phyloP scores from a whole-genome alignment of 805 yeast genomes.

The Wickerhamomyces canadensis region DNA sequence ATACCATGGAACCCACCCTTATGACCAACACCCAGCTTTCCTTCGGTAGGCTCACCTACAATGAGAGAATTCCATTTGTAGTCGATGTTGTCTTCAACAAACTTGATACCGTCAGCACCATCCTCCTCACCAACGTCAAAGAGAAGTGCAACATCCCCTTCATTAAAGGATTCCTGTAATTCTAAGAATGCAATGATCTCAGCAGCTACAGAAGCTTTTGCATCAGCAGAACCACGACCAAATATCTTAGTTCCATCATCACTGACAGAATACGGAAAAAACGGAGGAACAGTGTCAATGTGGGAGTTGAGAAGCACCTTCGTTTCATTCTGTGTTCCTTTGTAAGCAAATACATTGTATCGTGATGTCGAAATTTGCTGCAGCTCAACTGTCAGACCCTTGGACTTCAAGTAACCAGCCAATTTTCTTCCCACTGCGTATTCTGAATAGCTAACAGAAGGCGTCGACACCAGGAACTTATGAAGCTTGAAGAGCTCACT shows the following conservation, averaged over 20 bases:
- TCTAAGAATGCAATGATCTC: constrained; percentile 50
- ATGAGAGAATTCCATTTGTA: constrained; percentile 50
- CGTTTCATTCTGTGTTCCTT: constrained; percentile 39
- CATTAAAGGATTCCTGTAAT: constrained; percentile 34
- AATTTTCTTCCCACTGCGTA: constrained; percentile 4
- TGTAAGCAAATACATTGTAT: constrained; percentile 49
- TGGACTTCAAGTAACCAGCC: constrained; percentile 1
- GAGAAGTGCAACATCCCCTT: constrained; percentile 51
- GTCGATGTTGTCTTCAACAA: constrained; percentile 34
- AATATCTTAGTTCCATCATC: constrained; percentile 41
- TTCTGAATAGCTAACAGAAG: constrained; percentile 10
- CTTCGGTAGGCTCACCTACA: constrained; percentile 70
- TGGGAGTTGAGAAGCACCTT: constrained; percentile 51
- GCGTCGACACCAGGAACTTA: constrained; percentile 8
- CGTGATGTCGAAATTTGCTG: constrained; percentile 32
- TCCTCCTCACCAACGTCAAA: constrained; percentile 64
- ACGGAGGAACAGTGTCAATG: constrained; percentile 68
- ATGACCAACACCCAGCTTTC: constrained; percentile 60
- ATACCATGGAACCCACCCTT: constrained; percentile 44
- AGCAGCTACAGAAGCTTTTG: constrained; percentile 58
- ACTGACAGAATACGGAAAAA: constrained; percentile 36
- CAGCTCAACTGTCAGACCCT: constrained; percentile 38
- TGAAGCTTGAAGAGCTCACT: constrained; percentile 9
- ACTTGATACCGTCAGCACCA: constrained; percentile 52
- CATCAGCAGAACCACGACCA: constrained; percentile 65